phyloP scores from a whole-genome alignment of 164 flowering plant species.

The Echeveria elegans region DNA sequence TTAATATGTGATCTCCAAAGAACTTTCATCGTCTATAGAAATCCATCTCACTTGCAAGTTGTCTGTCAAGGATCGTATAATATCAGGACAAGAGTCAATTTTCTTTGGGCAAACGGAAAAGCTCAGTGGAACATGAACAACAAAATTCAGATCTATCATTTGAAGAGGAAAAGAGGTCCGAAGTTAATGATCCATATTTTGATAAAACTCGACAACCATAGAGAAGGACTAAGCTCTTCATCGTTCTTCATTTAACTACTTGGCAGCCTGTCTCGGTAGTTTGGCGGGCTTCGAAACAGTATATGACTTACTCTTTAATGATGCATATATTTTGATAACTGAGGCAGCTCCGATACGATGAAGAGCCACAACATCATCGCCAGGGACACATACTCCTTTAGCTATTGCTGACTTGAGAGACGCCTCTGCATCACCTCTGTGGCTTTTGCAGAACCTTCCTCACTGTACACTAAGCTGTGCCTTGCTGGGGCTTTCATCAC shows the following conservation, averaged over 20 bases:
- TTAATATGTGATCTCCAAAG: too few species aligned
- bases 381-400: constrained; percentile 34
- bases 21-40: constrained; percentile 58
- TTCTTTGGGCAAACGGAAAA: constrained; percentile 27
- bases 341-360: constrained; percentile 42
- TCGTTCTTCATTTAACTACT: not conserved
- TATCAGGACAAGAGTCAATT: constrained; percentile 12
- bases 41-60: constrained; percentile 21
- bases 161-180: constrained; percentile 65
- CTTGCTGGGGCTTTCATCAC: constrained; percentile 81
- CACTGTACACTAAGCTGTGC: constrained; percentile 71
- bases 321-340: constrained; percentile 36
- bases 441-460: constrained; percentile 84
- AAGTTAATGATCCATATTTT: constrained; percentile 15
- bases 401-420: constrained; percentile 54
- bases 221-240: not conserved
- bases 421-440: constrained; percentile 73
- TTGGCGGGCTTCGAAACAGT: not conserved
- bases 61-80: constrained; percentile 19
- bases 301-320: constrained; percentile 14
- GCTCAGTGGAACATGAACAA: constrained; percentile 20
- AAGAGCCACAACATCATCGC: constrained; percentile 39
- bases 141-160: constrained; percentile 39
- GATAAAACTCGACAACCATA: not conserved
- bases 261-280: not conserved